These are phyloP conservation scores for Leccinum huronense DNA, from an alignment of 1,284 basidiomycete genomes.

Conservation along the genomic window DNA sequence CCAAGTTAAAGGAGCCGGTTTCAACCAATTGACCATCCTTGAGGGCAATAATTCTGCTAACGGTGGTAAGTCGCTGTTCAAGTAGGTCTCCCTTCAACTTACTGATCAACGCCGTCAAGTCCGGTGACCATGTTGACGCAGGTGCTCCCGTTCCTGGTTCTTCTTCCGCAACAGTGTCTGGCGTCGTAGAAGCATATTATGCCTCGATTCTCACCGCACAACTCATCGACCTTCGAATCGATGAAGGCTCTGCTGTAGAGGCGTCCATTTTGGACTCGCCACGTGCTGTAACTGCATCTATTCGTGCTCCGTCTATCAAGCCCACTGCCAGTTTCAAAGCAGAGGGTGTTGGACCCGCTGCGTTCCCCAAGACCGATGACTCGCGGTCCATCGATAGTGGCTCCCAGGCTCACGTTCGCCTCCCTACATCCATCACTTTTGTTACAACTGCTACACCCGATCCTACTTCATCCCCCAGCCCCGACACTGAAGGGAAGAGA, in stretches of 20 bases:
- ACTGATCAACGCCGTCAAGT: slow-evolving; percentile 45
- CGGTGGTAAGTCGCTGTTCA: slow-evolving; percentile 2
- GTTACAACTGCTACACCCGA: slow-evolving; percentile 49
- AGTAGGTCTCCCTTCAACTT: slow-evolving; percentile 33
- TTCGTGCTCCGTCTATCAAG: slow-evolving; percentile 26
- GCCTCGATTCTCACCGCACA: slow-evolving; percentile 19
- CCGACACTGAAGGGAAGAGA: slow-evolving; percentile 68
- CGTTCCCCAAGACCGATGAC: slow-evolving; percentile 45
- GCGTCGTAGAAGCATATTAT: slow-evolving; percentile 30
- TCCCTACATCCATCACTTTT: slow-evolving; percentile 46
- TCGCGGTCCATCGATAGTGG: slow-evolving; percentile 31
- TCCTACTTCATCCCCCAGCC: slow-evolving; percentile 57
- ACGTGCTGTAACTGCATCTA: slow-evolving; percentile 17
- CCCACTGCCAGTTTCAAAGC: slow-evolving; percentile 24
- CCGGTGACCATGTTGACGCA: slow-evolving; percentile 65
- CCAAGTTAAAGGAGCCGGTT: slow-evolving; percentile 65
- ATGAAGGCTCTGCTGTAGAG: slow-evolving; percentile 12
- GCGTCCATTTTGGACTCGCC: slow-evolving; percentile 22
- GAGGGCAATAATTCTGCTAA: slow-evolving; percentile 70
- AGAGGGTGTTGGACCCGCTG: slow-evolving; percentile 35
- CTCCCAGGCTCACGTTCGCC: slow-evolving; percentile 30
- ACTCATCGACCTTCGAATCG: slow-evolving; percentile 11
- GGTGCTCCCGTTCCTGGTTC: slow-evolving; percentile 34
- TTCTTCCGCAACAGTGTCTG: slow-evolving; percentile 18
- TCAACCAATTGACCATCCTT: slow-evolving; percentile 82